Conservation (phyloP, 257 asterid species). For the Echium plantagineum region DNA sequence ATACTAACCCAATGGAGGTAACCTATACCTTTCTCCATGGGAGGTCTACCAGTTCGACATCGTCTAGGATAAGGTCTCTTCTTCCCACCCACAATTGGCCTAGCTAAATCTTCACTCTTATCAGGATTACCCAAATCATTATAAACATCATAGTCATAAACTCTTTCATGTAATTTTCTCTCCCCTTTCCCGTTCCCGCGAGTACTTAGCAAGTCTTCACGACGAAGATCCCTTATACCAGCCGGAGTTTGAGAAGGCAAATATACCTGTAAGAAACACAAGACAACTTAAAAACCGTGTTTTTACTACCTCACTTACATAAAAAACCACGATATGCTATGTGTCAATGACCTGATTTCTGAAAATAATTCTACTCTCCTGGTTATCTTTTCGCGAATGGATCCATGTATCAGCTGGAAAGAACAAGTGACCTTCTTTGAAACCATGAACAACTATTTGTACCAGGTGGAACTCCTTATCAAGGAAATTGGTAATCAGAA, state of each 20-base stretch:
- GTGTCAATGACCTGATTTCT: constrained; percentile 54
- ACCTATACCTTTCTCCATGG: constrained; percentile 10
- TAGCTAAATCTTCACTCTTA: constrained; percentile 65
- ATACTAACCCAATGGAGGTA: background rate
- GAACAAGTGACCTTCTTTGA: constrained; percentile 76
- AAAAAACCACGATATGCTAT: background rate
- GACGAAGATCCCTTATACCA: constrained; percentile 67
- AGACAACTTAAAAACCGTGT: background rate
- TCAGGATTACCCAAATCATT: constrained; percentile 96
- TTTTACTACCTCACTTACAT: background rate
- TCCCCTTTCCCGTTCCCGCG: constrained; percentile 82
- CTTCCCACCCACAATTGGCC: constrained; percentile 70
- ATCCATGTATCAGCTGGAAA: constrained; percentile 94
- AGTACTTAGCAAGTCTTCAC: constrained; percentile 57
- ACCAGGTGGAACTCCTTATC: constrained; percentile 83
- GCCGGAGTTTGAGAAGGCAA: constrained; percentile 81
- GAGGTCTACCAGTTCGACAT: constrained; percentile 77
- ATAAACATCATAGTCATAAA: constrained; percentile 73
- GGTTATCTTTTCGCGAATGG: constrained; percentile 62
- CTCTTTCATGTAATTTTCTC: constrained; percentile 65
- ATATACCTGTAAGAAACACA: constrained; percentile 52
- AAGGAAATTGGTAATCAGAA: constrained; percentile 62
- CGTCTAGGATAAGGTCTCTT: constrained; percentile 75
- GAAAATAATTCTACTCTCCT: constrained; percentile 68
- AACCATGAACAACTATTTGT: constrained; percentile 78